Evolutionary conservation across 1,139 yeast species (phyloP).

Genomic region (Pichia sp.): DNA sequence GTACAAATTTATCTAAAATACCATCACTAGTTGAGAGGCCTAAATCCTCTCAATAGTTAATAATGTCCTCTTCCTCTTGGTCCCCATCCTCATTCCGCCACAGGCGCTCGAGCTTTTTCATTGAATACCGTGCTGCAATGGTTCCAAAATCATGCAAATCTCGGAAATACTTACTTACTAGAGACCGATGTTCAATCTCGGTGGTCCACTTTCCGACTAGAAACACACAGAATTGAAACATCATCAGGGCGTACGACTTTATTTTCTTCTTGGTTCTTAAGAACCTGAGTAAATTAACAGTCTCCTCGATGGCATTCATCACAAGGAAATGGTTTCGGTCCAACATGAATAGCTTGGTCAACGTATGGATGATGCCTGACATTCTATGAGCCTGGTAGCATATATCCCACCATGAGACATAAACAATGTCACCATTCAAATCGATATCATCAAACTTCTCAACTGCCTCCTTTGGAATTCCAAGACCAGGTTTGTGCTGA

Average conservation of each 20-base stretch:
- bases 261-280: slow-evolving; percentile 32
- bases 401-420: slow-evolving; percentile 64
- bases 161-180: slow-evolving; percentile 43
- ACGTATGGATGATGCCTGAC: slow-evolving; percentile 42
- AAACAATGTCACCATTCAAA: slow-evolving; percentile 32
- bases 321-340: slow-evolving; percentile 48
- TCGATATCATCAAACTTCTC: slow-evolving; percentile 10
- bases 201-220: slow-evolving; percentile 56
- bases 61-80: slow-evolving; percentile 19
- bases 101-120: slow-evolving; percentile 38
- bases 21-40: too few relatives aligned
- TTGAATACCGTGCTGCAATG: slow-evolving; percentile 48
- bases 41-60: slow-evolving; percentile 16
- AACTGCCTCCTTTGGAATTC: slow-evolving; percentile 9
- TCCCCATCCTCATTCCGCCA: slow-evolving; percentile 37
- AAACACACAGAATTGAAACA: slow-evolving; percentile 63
- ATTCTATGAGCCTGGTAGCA: slow-evolving; percentile 56
- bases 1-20: too few relatives aligned
- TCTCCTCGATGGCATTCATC: slow-evolving; percentile 46
- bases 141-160: slow-evolving; percentile 42
- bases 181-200: slow-evolving; percentile 39
- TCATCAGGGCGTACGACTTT: slow-evolving; percentile 31
- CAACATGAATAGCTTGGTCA: slow-evolving; percentile 44
- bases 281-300: slow-evolving; percentile 39
- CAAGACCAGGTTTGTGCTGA: slow-evolving; percentile 18